These are phyloP conservation scores for Marsdenia floribunda DNA, from an alignment of 257 asterid genomes.

Conservation along the genomic window DNA sequence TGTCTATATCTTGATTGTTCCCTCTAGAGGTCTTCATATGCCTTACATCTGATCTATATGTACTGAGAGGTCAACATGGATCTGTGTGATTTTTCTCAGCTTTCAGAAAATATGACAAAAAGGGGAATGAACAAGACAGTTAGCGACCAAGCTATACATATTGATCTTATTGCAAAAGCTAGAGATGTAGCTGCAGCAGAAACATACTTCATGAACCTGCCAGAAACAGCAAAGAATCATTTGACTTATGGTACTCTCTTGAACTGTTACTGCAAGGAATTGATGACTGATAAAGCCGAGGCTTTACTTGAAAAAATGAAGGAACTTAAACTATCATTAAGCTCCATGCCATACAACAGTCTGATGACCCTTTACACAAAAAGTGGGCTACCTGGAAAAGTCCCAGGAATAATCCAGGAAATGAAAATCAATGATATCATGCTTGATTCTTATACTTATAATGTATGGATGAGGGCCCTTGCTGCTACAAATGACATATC, in stretches of 20 bases:
- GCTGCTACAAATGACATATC: constrained; percentile 64
- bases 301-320: constrained; percentile 75
- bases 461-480: constrained; percentile 95
- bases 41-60: not conserved
- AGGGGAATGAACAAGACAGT: constrained; percentile 91
- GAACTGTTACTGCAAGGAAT: constrained; percentile 80
- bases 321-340: constrained; percentile 65
- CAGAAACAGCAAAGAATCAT: constrained; percentile 68
- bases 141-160: constrained; percentile 81
- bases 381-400: constrained; percentile 43
- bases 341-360: constrained; percentile 85
- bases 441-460: constrained; percentile 72
- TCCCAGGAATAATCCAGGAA: constrained; percentile 74
- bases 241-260: constrained; percentile 84
- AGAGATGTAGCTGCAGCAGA: constrained; percentile 71
- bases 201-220: constrained; percentile 59
- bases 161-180: constrained; percentile 75
- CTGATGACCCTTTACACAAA: constrained; percentile 73
- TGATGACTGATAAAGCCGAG: constrained; percentile 66
- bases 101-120: constrained; percentile 71
- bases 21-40: not conserved
- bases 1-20: not conserved
- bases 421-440: constrained; percentile 65
- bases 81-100: constrained; percentile 35
- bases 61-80: not conserved